Evolutionary conservation across 305 asterid species (phyloP), one percentile per base, ranked within the genome.

Genomic region (Solanum hybrid): DNA sequence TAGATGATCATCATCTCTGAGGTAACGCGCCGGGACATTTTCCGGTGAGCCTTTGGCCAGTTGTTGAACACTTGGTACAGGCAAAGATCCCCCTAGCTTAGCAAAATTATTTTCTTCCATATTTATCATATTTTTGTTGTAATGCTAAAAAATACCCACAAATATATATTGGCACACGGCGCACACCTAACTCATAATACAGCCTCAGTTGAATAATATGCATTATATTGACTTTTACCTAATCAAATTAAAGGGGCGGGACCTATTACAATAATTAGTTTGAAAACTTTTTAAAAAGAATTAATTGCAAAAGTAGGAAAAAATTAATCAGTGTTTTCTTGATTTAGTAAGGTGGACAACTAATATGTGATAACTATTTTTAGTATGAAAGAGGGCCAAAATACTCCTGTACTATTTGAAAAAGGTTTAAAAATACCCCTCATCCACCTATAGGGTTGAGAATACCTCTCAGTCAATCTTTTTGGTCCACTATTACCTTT

Each of bases 61-160:
- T 87, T 87, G 42, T 73, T 87, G 80, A 37, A 87, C 84, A 69
- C 37, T 89, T 14, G 94, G 96, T 18, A 93, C 96, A 36, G 92
- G 79, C 10, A 94, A 77, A 10, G 96, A 91, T 22, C 92, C 88
- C 2, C 94, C 95, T 8, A 93, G 80, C 8, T 83, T 91, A 28
- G 11, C 64, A 10, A 71, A 36, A 39, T 31, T 87, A 73, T 42
- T 73, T 5, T 42, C 39, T 34, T 87, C 89, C 89, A 73, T 86
- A 26, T 7, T 85, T 77, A 37, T 42, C 34, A 18, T 26, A 35
- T 3, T 4, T 39, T 82, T 16, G 37, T 46, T 42, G 71, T 24
- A 76, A 8, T 40, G 39, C 16, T 4, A 13, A 6, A 33, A 8
- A 0, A 78, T 26, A 14, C 8, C 4, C 26, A 11, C 69, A 40